Evolutionary conservation across 768 basidiomycete species (phyloP).

Genomic region (Lactarius akahatsu): DNA sequence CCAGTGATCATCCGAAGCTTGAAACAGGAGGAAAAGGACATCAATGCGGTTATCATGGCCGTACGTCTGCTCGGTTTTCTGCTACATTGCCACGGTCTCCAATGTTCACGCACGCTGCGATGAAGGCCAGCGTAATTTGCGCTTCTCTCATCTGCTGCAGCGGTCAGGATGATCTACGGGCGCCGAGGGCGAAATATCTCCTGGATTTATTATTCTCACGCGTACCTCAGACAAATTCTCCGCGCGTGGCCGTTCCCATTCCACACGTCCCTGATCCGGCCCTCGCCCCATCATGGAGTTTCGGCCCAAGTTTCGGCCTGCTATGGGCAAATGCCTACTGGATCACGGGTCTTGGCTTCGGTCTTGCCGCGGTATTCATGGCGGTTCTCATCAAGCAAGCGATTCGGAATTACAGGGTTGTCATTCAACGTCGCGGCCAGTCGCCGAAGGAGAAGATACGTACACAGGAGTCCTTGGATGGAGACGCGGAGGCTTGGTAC

Average conservation of each 20-base stretch:
- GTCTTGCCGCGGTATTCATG: not conserved
- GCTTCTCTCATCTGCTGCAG: not conserved
- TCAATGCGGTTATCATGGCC: slow-evolving; percentile 3
- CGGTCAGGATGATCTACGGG: not conserved
- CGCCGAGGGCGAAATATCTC: not conserved
- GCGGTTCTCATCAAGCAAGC: not conserved
- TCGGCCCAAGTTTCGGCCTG: not conserved
- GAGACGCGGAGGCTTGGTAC: not conserved
- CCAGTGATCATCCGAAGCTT: not conserved
- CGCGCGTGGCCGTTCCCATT: not conserved
- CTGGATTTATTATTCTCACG: not conserved
- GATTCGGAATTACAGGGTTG: not conserved
- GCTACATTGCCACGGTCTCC: not conserved
- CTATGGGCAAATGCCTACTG: slow-evolving; percentile 7
- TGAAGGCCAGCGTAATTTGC: not conserved
- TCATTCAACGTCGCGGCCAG: not conserved
- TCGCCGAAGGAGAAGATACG: not conserved
- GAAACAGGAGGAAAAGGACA: not conserved
- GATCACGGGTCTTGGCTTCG: slow-evolving; percentile 2
- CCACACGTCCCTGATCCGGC: not conserved
- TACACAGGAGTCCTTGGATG: not conserved
- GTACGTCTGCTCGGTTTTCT: slow-evolving; percentile 7
- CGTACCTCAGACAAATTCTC: not conserved
- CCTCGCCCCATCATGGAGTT: not conserved
- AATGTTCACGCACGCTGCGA: not conserved